Evolutionary conservation across 768 basidiomycete species (phyloP), one percentile per base, ranked within the genome.

Genomic region (Boletus tomentosulus): DNA sequence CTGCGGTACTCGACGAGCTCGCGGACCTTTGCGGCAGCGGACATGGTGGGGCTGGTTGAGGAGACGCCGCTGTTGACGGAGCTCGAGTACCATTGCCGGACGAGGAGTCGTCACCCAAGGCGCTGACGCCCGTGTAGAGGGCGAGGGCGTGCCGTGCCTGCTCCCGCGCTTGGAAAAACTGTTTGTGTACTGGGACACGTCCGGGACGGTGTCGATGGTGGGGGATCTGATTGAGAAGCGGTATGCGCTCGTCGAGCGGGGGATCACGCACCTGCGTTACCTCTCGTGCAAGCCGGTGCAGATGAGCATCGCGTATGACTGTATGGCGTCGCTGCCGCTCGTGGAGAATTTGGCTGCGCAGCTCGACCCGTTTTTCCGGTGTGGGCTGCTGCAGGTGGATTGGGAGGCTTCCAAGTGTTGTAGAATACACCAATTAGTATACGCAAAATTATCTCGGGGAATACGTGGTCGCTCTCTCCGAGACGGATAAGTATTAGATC

Each of bases 51-150:
- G 19, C 39, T 62, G 49, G 15, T 66, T 27, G 43, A 25, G 0
- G 66, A 66, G 22, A 48, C 52, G 41, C 65, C 65, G 22, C 13
- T 35, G 50, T 28, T 66, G 54, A 54, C 38, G 15, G 62, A 60
- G n/a, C 22, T 66, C n/a, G 60, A 59, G 61, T 67, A 62, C 28
- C 63, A 44, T 1, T n/a, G n/a, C 62, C 63, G 9, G 62, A 64
- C 42, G 62, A 65, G 33, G 61, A 66, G 19, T 19, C 19, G 19
- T 19, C 19, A 1, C 19, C 19, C 19, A 19, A 19, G 19, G 19
- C 19, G 19, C 19, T 19, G 19, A 19, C 66, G 41, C 66, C 65
- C 19, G 19, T 1, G 19, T 19, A 1, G 35, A 51, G 9, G 53
- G 48, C 10, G 61, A 56, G 0, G 45, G 4, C 6, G 4, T 60